phyloP scores from a whole-genome alignment of 1,284 basidiomycete species.

The Nidula niveotomentosa region DNA sequence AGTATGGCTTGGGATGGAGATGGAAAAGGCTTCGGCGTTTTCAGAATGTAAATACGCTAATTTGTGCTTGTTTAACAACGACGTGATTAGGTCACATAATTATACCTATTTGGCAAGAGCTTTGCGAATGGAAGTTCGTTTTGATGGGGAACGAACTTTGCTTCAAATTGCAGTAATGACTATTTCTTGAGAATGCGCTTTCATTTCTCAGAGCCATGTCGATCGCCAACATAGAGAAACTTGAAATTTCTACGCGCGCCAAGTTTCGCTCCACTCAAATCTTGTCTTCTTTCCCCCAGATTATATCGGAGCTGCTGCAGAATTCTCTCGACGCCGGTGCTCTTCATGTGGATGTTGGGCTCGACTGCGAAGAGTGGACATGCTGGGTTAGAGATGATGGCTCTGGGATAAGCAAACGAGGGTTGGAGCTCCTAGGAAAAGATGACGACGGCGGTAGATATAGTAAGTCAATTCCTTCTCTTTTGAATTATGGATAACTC shows the following conservation, averaged over 20 bases:
- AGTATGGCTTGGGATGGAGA: slow-evolving; percentile 72
- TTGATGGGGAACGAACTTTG: not conserved
- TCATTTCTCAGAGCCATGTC: not conserved
- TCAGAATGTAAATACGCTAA: slow-evolving; percentile 70
- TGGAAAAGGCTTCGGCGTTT: slow-evolving; percentile 81
- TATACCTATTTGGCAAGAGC: not conserved
- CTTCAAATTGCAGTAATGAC: not conserved
- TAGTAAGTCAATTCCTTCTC: slow-evolving; percentile 41
- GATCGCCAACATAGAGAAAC: slow-evolving; percentile 28
- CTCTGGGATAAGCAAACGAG: slow-evolving; percentile 62
- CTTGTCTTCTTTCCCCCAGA: slow-evolving; percentile 75
- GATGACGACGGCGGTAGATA: slow-evolving; percentile 59
- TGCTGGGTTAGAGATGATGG: slow-evolving; percentile 88
- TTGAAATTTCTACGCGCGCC: slow-evolving; percentile 54
- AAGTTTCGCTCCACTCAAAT: slow-evolving; percentile 82
- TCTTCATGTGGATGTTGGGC: slow-evolving; percentile 57
- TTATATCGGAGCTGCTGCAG: slow-evolving; percentile 82
- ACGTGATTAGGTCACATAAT: too few relatives aligned
- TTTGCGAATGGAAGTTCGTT: not conserved
- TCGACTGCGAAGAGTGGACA: slow-evolving; percentile 70
- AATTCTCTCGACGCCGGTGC: slow-evolving; percentile 80
- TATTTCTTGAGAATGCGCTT: not conserved
- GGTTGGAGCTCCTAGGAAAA: slow-evolving; percentile 53
- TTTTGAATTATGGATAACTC: not conserved
- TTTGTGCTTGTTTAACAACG: not conserved